These are phyloP conservation scores for Carex scoparia DNA, from an alignment of 176 grass and related monocot genomes.

Conservation along the genomic window DNA sequence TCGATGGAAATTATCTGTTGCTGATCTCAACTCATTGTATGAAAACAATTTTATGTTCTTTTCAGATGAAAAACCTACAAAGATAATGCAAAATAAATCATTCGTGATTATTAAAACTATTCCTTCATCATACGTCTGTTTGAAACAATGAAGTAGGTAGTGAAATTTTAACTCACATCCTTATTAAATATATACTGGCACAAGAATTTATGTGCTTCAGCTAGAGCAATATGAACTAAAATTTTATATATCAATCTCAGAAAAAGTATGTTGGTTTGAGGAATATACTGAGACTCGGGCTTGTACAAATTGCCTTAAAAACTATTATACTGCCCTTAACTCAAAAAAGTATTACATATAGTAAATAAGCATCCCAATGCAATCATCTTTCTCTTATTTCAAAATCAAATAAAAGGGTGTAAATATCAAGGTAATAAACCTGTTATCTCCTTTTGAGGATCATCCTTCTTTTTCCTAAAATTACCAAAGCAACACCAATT, in stretches of 20 bases:
- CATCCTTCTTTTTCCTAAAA: conserved; percentile 24
- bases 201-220: too few relatives aligned
- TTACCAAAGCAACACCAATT: conserved; percentile 49
- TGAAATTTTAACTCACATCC: too few relatives aligned
- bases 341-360: too few relatives aligned
- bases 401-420: background rate
- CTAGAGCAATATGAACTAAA: too few relatives aligned
- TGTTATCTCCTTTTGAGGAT: conserved; percentile 12
- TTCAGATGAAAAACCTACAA: conserved; percentile 67
- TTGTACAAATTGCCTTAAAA: too few relatives aligned
- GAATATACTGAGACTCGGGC: too few relatives aligned
- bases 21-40: conserved; percentile 65
- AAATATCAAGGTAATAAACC: conserved; percentile 34
- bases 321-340: too few relatives aligned
- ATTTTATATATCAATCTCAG: too few relatives aligned
- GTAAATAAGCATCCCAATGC: too few relatives aligned
- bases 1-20: conserved; percentile 62
- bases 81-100: conserved; percentile 8
- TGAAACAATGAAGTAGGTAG: background rate
- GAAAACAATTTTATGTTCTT: conserved; percentile 83
- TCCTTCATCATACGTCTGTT: too few relatives aligned
- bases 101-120: background rate
- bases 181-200: too few relatives aligned
- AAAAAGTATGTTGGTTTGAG: too few relatives aligned
- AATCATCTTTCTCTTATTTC: background rate